Evolutionary conservation across 176 grass and related monocot genomes (phyloP).

Genomic region (Microstegium vimineum): DNA sequence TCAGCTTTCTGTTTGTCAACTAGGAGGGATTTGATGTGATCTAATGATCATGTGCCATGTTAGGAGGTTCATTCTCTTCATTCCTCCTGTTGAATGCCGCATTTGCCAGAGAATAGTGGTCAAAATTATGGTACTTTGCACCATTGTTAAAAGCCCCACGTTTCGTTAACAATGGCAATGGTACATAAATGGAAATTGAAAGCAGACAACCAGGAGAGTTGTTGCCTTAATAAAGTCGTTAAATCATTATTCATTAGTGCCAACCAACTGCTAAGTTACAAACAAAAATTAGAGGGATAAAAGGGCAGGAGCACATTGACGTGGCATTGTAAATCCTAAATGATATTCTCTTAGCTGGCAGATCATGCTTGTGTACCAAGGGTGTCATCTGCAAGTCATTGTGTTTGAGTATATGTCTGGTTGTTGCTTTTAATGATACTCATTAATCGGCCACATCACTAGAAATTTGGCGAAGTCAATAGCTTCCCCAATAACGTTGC

Average conservation of each 20-base stretch:
- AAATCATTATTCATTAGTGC: conserved; percentile 20
- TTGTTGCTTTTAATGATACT: conserved; percentile 18
- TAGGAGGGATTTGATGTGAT: conserved; percentile 22
- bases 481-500: conserved; percentile 4
- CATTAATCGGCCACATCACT: neutral
- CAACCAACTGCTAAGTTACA: conserved; percentile 1
- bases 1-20: neutral
- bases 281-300: conserved; percentile 6
- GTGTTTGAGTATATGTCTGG: neutral
- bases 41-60: neutral
- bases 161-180: neutral
- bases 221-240: neutral
- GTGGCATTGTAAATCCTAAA: conserved; percentile 10
- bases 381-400: neutral
- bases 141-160: conserved; percentile 16
- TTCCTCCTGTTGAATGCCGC: neutral
- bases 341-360: conserved; percentile 35
- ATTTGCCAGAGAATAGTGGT: neutral
- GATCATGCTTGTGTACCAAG: conserved; percentile 25
- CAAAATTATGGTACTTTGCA: neutral
- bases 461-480: conserved; percentile 11
- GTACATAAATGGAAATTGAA: neutral
- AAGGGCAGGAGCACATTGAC: neutral
- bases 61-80: neutral
- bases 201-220: neutral